Evolutionary conservation across 75 land plant species (phyloP), one percentile per base, ranked within the genome.

Genomic region (Pinus tabuliformis): DNA sequence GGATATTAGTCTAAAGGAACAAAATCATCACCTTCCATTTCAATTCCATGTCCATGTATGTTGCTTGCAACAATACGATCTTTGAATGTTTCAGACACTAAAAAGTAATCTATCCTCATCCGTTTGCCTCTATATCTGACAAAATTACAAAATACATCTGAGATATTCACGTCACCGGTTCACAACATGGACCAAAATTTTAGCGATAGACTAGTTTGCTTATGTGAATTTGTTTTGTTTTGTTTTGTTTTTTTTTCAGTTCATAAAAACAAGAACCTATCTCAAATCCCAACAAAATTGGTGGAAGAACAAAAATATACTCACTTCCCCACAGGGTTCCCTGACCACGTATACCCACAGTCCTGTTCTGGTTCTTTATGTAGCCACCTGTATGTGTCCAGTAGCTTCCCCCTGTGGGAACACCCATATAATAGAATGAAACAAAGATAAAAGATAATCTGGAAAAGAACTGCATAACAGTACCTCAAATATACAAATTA

Each of bases 71-170:
- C 81, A 56, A 96, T 88, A 45, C 87, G 79, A 45, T 85, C 82
- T 74, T 86, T 86, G 45, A 96, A 78, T 39, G 72, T 70, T 22
- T 87, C 89, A n/a, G 94, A 88, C 24, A 93, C 84, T 42, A 94
- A 16, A 75, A 96, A 94, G 79, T 96, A 96, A 73, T 96, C 99
- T 57, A 96, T 96, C 77, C 99, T 82, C 99, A 96, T 96, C 73
- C 95, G 81, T 77, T 93, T 96, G 18, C 99, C 99, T 61, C 99
- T 85, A 79, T 96, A 91, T 81, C 98, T 95, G 89, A 22, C 72
- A 79, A 36, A 61, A 37, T 16, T 33, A 33, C 14, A 62, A 33
- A n/a, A 61, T 63, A 36, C 12, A 36, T 3, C 58, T 24, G 15
- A 21, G 49, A 17, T 68, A 68, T 49, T 60, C 21, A 60, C 62